Conservation (phyloP, 768 basidiomycete genomes). For the Tephrocybe rancida region DNA sequence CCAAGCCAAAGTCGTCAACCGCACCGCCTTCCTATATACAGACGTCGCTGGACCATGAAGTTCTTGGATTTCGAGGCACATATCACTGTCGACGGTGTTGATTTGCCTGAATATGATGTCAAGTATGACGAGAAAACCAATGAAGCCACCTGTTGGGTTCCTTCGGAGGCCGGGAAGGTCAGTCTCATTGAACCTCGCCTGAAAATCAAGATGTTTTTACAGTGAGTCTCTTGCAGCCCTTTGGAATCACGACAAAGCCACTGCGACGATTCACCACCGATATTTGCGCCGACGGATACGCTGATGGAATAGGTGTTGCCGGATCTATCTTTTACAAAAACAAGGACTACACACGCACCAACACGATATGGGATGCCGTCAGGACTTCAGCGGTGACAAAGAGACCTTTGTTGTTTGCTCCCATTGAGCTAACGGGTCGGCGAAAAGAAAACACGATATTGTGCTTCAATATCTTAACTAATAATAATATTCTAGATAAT, state of each 20-base stretch:
- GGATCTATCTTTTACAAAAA: not conserved
- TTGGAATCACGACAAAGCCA: not conserved
- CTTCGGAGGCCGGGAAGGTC: conserved; percentile 25
- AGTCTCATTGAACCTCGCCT: no score
- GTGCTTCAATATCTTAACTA: not conserved
- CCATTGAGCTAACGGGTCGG: conserved; percentile 11
- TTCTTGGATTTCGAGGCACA: conserved; percentile 11
- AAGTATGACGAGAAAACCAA: conserved; percentile 8
- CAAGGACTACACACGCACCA: not conserved
- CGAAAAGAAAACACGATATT: not conserved
- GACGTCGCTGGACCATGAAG: not conserved
- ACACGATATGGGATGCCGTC: not conserved
- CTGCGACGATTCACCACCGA: not conserved
- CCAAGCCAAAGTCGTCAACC: no score
- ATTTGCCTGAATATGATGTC: conserved; percentile 14
- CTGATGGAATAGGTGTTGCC: not conserved
- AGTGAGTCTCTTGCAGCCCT: not conserved
- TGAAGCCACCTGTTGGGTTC: conserved; percentile 20
- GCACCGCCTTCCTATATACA: no score
- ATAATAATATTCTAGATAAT: not conserved
- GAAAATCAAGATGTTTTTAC: no score
- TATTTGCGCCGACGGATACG: not conserved
- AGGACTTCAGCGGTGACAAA: not conserved
- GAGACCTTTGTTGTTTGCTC: conserved; percentile 1
- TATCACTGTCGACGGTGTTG: conserved; percentile 14